phyloP scores from a whole-genome alignment of 345 rosid species.

The Erysimum cheiranthoides region DNA sequence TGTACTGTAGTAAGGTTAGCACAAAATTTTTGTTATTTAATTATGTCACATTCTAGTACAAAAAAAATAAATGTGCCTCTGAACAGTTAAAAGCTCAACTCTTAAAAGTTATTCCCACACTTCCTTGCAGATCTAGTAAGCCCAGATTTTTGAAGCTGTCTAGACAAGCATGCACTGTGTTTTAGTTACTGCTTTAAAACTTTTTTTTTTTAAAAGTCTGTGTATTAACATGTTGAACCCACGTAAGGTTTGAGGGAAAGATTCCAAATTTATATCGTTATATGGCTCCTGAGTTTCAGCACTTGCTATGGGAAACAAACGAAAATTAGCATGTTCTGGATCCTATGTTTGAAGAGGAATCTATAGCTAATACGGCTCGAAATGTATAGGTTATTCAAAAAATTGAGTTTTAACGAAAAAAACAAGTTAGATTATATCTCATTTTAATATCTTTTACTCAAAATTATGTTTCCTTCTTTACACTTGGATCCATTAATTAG shows the following conservation, averaged over 20 bases:
- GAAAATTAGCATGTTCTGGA: background rate
- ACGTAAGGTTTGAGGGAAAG: background rate
- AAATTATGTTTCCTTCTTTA: background rate
- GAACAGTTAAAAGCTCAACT: background rate
- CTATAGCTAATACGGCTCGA: background rate
- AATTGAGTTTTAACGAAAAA: background rate
- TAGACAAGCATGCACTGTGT: background rate
- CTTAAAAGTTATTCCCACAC: background rate
- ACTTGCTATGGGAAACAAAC: background rate
- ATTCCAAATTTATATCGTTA: background rate
- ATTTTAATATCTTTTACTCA: background rate
- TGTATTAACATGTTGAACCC: background rate
- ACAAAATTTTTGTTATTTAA: background rate
- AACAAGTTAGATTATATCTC: background rate
- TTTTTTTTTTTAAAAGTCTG: no score
- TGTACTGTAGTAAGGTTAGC: background rate
- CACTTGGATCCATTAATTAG: conserved; percentile 17
- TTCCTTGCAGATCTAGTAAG: background rate
- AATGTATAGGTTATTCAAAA: background rate
- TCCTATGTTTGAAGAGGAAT: background rate
- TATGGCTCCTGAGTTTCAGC: background rate
- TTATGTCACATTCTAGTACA: no score
- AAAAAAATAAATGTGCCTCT: conserved; percentile 10
- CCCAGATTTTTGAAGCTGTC: background rate
- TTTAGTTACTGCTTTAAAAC: background rate